These are phyloP conservation scores for Nemania serpens DNA, from an alignment of 2,329 filamentous ascomycete species.

Conservation along the genomic window DNA sequence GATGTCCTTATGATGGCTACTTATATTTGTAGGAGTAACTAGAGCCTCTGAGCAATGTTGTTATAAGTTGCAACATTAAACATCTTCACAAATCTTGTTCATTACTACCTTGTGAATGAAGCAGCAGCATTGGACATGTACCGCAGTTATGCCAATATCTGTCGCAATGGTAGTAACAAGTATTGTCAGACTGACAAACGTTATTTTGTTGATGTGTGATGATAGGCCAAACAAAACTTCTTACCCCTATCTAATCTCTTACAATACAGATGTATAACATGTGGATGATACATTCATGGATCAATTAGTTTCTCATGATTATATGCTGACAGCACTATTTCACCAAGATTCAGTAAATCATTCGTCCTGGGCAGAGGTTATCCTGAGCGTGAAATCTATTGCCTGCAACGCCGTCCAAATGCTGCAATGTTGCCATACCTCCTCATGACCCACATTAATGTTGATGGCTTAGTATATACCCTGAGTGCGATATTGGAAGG, in stretches of 20 bases:
- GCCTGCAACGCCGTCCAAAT: conserved; percentile 42
- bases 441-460: conserved; percentile 22
- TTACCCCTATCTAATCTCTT: not conserved
- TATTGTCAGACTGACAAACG: not conserved
- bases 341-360: conserved; percentile 34
- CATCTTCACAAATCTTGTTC: not conserved
- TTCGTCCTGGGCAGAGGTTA: conserved; percentile 33
- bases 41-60: not conserved
- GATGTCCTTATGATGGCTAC: not conserved
- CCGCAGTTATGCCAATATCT: not conserved
- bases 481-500: conserved; percentile 86
- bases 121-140: not conserved
- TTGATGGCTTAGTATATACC: conserved; percentile 71
- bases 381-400: conserved; percentile 38
- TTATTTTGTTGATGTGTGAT: not conserved
- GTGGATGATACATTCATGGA: conserved; percentile 22
- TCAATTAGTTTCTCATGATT: conserved; percentile 29
- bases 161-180: not conserved
- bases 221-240: not conserved
- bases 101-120: not conserved
- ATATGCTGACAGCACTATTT: conserved; percentile 25
- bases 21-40: not conserved
- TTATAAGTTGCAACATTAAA: not conserved
- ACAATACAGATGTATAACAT: conserved; percentile 10
- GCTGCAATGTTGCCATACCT: conserved; percentile 35